These are phyloP conservation scores for Neckera pumila DNA, from an alignment of 225 moss, liverwort and hornwort species.

Conservation along the genomic window DNA sequence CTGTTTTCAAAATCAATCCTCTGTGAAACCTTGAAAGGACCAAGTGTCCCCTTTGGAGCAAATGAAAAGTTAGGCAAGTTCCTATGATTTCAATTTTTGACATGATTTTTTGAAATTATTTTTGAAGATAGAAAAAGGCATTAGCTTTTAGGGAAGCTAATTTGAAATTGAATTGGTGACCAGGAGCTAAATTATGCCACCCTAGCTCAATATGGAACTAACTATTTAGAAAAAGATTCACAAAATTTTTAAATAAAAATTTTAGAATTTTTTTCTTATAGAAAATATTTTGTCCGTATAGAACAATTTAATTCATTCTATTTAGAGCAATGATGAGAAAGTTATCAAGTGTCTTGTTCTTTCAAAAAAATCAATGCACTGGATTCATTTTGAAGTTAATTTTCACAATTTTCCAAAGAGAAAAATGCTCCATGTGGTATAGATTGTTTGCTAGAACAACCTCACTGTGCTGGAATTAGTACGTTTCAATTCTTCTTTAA, in stretches of 20 bases:
- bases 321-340: too few species aligned
- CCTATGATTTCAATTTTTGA: neutral
- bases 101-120: neutral
- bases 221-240: neutral
- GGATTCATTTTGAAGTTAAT: neutral
- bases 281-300: neutral
- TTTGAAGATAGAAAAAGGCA: neutral
- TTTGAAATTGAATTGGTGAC: neutral
- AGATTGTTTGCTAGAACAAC: neutral
- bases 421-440: neutral
- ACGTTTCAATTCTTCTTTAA: neutral
- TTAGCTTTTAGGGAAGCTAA: too few species aligned
- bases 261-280: neutral
- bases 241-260: neutral
- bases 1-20: neutral
- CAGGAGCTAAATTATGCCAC: neutral
- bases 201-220: neutral
- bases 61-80: neutral
- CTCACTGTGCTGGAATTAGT: fast-evolving
- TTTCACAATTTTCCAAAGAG: fast-evolving
- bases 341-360: too few species aligned
- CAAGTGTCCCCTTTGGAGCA: fast-evolving
- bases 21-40: neutral
- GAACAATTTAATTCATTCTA: neutral
- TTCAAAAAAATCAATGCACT: neutral